A percentile compares a stretch with the other conserved stretches of the same genome.
Evolutionary conservation across 495 filamentous ascomycete species (phyloP).

Genomic region (Trichocladium uniseriatum): DNA sequence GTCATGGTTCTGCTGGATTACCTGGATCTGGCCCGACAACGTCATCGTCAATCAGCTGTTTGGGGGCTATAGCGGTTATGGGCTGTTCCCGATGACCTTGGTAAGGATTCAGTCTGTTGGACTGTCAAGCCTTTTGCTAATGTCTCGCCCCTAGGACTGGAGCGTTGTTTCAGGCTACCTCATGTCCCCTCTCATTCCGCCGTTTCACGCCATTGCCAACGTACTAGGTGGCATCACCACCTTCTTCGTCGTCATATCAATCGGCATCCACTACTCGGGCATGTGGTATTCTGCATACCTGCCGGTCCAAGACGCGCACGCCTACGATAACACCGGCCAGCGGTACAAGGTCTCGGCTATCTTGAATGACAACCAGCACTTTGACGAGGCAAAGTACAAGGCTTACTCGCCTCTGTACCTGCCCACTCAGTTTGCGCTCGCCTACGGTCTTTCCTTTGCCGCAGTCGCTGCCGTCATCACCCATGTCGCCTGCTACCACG

Average conservation of each 20-base stretch:
- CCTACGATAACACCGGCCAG: constrained; percentile 53
- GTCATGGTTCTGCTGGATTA: constrained; percentile 51
- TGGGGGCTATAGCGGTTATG: constrained; percentile 53
- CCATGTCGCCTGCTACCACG: constrained; percentile 53
- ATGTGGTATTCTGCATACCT: constrained; percentile 54
- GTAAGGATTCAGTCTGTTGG: constrained; percentile 7
- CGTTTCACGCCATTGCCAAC: constrained; percentile 57
- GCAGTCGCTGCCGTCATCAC: constrained; percentile 57
- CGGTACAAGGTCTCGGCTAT: constrained; percentile 48
- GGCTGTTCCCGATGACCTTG: constrained; percentile 47
- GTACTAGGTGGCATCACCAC: constrained; percentile 46
- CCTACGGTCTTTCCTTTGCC: constrained; percentile 62
- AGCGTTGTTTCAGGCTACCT: constrained; percentile 54
- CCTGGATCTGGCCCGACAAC: constrained; percentile 53
- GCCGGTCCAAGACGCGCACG: constrained; percentile 44
- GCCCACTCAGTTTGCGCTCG: constrained; percentile 51
- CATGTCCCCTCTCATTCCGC: constrained; percentile 57
- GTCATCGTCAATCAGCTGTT: constrained; percentile 62
- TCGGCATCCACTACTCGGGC: constrained; percentile 54
- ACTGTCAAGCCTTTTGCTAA: background rate
- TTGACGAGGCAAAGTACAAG: constrained; percentile 45
- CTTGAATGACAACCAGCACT: constrained; percentile 37
- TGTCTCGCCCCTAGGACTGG: constrained; percentile 44
- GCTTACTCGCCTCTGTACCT: constrained; percentile 53
- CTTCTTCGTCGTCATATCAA: constrained; percentile 44